A percentile compares a stretch with the other conserved stretches of the same genome.
Conservation (phyloP, 495 filamentous ascomycete species). For the Oleoguttula mirabilis region DNA sequence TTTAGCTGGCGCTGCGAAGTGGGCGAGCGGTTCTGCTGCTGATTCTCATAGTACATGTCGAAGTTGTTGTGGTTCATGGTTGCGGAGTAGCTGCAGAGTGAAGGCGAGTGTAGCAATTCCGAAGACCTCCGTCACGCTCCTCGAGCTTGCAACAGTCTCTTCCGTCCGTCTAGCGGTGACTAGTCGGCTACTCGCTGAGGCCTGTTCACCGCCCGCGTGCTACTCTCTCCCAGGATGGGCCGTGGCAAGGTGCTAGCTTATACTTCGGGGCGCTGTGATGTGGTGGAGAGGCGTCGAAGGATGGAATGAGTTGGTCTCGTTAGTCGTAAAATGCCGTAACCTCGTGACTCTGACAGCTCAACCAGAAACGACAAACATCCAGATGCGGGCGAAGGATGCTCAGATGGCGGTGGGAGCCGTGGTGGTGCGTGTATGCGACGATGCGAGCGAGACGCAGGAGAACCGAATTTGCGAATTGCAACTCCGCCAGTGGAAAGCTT, state of each 20-base stretch:
- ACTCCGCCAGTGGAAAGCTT: too few relatives aligned
- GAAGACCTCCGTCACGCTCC: too few relatives aligned
- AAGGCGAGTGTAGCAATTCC: too few relatives aligned
- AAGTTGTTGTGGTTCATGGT: constrained; percentile 19
- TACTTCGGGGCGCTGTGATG: background rate
- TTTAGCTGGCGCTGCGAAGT: constrained; percentile 16
- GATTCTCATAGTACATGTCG: constrained; percentile 22
- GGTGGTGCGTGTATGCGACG: too few relatives aligned
- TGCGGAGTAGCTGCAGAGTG: background rate
- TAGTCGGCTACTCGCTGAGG: background rate
- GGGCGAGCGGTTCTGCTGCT: constrained; percentile 17
- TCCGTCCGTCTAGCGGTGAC: background rate
- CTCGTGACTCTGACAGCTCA: background rate
- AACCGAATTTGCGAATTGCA: too few relatives aligned
- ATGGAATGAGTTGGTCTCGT: background rate
- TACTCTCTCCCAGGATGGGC: background rate
- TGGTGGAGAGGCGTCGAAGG: background rate
- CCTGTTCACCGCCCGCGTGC: background rate
- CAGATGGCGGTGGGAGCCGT: too few relatives aligned
- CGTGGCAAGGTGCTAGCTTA: background rate
- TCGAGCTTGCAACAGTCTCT: too few relatives aligned
- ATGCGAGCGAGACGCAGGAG: too few relatives aligned
- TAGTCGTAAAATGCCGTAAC: background rate
- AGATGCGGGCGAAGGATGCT: too few relatives aligned
- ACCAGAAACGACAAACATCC: too few relatives aligned